These are phyloP conservation scores for Senecio squalidus DNA, from an alignment of 140 eudicot genomes.

Conservation along the genomic window DNA sequence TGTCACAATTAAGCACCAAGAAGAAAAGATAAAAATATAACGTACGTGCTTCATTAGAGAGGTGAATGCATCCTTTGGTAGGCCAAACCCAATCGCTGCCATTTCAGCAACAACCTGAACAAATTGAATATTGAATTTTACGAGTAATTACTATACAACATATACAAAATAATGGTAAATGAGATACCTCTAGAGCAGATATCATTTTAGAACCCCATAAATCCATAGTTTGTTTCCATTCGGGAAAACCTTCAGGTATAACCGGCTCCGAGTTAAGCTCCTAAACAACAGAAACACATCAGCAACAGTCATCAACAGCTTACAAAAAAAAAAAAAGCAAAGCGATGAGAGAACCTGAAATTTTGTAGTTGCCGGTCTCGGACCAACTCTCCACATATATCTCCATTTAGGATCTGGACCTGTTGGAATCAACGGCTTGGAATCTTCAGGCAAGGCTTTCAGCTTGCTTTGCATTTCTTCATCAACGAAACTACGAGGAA, in stretches of 20 bases:
- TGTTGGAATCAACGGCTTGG: constrained; percentile 52
- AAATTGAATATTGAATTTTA: constrained; percentile 1
- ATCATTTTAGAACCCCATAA: constrained; percentile 92
- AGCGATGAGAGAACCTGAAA: constrained; percentile 54
- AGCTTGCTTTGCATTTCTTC: constrained; percentile 76
- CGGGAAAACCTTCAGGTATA: constrained; percentile 86
- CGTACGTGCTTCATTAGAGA: constrained; percentile 80
- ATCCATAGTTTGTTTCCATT: constrained; percentile 95
- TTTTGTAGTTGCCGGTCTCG: constrained; percentile 72
- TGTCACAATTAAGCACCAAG: not conserved
- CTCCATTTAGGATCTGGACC: constrained; percentile 99
- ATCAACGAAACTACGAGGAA: constrained; percentile 94
- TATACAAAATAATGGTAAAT: not conserved
- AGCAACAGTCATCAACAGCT: constrained; percentile 2
- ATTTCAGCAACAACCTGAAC: constrained; percentile 89
- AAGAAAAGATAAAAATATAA: constrained; percentile 10
- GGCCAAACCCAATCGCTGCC: constrained; percentile 97
- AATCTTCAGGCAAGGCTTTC: constrained; percentile 62
- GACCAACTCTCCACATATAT: constrained; percentile 97
- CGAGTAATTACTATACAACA: not conserved
- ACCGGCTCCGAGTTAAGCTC: constrained; percentile 93
- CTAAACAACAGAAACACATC: constrained; percentile 25
- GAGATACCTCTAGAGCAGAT: constrained; percentile 71
- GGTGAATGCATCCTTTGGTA: constrained; percentile 86
- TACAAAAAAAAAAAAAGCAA: not conserved